Conservation (phyloP, 176 grass and related monocot species). For the Guadua angustifolia region DNA sequence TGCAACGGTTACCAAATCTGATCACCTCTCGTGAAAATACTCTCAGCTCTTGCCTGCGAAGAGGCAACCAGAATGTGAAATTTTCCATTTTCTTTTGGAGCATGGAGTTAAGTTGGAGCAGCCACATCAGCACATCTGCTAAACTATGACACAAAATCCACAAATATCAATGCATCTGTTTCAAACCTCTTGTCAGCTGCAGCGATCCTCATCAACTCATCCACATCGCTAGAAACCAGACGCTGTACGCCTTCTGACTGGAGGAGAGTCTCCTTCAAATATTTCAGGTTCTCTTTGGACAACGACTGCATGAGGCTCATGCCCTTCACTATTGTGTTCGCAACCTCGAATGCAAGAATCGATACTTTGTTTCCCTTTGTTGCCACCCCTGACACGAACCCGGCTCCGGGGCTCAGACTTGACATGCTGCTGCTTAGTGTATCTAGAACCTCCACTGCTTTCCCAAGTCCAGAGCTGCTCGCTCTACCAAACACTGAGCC, state of each 20-base stretch:
- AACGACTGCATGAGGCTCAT: constrained; percentile 61
- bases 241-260: constrained; percentile 51
- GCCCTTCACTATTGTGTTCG: constrained; percentile 78
- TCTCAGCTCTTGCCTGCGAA: constrained; percentile 58
- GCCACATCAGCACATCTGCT: background rate
- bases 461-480: constrained; percentile 73
- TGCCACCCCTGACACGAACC: constrained; percentile 49
- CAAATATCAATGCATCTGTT: constrained; percentile 6
- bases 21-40: constrained; percentile 66
- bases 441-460: constrained; percentile 84
- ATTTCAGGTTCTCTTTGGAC: constrained; percentile 59
- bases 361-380: constrained; percentile 61
- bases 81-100: background rate
- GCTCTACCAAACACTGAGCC: constrained; percentile 62
- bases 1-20: constrained; percentile 77
- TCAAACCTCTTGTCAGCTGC: constrained; percentile 67
- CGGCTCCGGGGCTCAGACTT: constrained; percentile 64
- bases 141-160: background rate
- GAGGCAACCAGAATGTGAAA: constrained; percentile 15
- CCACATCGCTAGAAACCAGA: constrained; percentile 56
- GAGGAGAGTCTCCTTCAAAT: constrained; percentile 54
- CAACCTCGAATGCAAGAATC: constrained; percentile 92
- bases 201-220: constrained; percentile 54
- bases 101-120: background rate
- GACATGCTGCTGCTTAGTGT: constrained; percentile 80